Evolutionary conservation across 352 stramenopile genomes (phyloP).

Genomic region (Pythium angustatum): DNA sequence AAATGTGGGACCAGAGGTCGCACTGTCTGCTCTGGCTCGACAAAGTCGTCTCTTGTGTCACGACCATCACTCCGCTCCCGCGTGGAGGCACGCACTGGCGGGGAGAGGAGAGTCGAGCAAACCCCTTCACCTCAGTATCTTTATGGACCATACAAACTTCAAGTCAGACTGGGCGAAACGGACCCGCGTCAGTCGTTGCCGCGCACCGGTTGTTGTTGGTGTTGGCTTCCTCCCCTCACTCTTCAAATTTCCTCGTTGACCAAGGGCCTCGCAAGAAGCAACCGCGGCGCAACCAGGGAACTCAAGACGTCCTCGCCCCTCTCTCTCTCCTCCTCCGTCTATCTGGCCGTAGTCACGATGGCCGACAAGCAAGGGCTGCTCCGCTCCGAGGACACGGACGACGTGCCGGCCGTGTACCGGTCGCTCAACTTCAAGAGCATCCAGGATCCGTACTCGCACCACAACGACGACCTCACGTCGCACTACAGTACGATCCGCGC

Average conservation of each 20-base stretch:
- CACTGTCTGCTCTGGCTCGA: constrained; percentile 15
- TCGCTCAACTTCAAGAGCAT: constrained; percentile 73
- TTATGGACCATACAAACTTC: constrained; percentile 14
- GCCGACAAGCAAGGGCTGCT: constrained; percentile 36
- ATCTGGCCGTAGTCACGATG: constrained; percentile 28
- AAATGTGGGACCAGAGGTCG: not conserved
- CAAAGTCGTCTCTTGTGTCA: not conserved
- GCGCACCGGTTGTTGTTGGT: too few relatives aligned
- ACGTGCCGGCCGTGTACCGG: constrained; percentile 61
- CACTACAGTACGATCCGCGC: constrained; percentile 61
- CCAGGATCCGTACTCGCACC: constrained; percentile 68
- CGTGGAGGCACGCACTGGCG: not conserved
- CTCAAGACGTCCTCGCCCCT: not conserved
- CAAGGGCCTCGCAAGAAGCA: not conserved
- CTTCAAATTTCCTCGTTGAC: constrained; percentile 18
- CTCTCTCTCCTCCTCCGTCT: not conserved
- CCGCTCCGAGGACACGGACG: constrained; percentile 37
- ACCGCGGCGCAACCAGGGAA: not conserved
- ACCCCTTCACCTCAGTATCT: not conserved
- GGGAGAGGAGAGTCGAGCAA: not conserved
- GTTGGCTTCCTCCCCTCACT: constrained; percentile 6
- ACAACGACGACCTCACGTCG: constrained; percentile 42
- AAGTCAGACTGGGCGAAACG: constrained; percentile 11
- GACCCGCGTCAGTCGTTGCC: not conserved
- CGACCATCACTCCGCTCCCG: constrained; percentile 12